A percentile compares a stretch with the other conserved stretches of the same genome.
phyloP scores from a whole-genome alignment of 176 grass and related monocot species.

The Carex myosuroides region DNA sequence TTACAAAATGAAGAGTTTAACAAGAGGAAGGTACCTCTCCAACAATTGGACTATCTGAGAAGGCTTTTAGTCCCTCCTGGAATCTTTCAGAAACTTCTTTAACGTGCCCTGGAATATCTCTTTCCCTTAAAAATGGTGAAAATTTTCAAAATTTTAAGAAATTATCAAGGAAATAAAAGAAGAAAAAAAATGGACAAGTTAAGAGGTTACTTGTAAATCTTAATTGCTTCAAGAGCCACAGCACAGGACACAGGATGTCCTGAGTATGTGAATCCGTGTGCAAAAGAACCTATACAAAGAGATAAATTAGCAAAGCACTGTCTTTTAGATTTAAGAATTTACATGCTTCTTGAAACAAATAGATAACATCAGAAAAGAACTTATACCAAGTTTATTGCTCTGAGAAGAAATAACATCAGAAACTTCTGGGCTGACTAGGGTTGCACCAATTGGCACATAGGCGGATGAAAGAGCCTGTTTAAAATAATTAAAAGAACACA shows the following conservation, averaged over 20 bases:
- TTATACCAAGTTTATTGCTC: conserved; percentile 91
- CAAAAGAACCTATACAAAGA: conserved; percentile 62
- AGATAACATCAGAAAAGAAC: conserved; percentile 42
- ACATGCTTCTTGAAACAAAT: conserved; percentile 17
- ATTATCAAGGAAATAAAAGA: neutral
- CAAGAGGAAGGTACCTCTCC: conserved; percentile 62
- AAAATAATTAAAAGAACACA: conserved; percentile 4
- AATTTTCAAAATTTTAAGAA: conserved; percentile 10
- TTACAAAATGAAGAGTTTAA: conserved; percentile 13
- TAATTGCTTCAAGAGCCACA: conserved; percentile 83
- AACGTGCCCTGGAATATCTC: conserved; percentile 75
- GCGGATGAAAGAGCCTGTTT: conserved; percentile 90
- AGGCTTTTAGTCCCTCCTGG: conserved; percentile 65
- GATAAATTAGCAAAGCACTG: neutral
- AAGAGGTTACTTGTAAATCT: conserved; percentile 52
- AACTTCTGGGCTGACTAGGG: conserved; percentile 88
- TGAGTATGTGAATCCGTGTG: conserved; percentile 95
- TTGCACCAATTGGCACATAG: conserved; percentile 84
- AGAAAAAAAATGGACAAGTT: neutral
- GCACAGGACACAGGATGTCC: conserved; percentile 88
- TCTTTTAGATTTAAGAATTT: conserved; percentile 3
- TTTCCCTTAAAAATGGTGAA: conserved; percentile 48
- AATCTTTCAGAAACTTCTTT: conserved; percentile 55
- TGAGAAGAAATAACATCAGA: conserved; percentile 80
- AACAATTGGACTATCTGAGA: conserved; percentile 73